Base-by-base conservation (phyloP, 805 yeast species). In the Candida pseudofarinosa region DNA sequence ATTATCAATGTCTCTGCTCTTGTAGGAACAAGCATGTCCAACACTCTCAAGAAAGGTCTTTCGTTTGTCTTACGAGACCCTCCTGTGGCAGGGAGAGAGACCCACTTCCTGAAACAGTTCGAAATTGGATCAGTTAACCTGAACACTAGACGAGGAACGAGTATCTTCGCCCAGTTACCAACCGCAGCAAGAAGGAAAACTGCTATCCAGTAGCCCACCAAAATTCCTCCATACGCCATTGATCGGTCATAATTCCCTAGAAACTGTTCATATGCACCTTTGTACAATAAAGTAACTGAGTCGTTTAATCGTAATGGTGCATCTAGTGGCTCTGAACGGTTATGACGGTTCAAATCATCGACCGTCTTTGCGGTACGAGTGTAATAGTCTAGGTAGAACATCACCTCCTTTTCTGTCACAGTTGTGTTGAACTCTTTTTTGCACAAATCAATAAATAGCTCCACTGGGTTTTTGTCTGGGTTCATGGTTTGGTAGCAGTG, bases 161-260 rank as follows among this genome's bases (percentile, higher is more conserved):
- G 32, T 3, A 59, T 18, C 42, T 63, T 66, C 35, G 62, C 37
- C 73, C 73, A 68, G 46, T 69, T 65, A 1, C 56, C 54, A 1
- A 58, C 19, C 4, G 63, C 54, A 1, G 59, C 66, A 2, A 57
- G 12, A 0, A 43, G 19, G 26, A 63, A 56, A 2, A 65, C 59
- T 0, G 48, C 44, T 2, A 50, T 43, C 75, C 75, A 70, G 45
- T 56, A 70, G 3, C 51, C 19, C 1, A 59, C 53, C 34, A 67
- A 37, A 37, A 52, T 52, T 20, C 54, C 57, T 15, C 73, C 83
- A 52, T 73, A 59, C 45, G 60, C 66, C 20, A 76, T 65, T 2
- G 81, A 74, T 17, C 61, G 60, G 41, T 67, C 69, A 43, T 65
- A 67, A 53, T 68, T 69, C 7, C 73, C 73, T 35, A 69, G 53